Evolutionary conservation across 768 basidiomycete species (phyloP), one percentile per base, ranked within the genome.

Genomic region (Imleria badia): DNA sequence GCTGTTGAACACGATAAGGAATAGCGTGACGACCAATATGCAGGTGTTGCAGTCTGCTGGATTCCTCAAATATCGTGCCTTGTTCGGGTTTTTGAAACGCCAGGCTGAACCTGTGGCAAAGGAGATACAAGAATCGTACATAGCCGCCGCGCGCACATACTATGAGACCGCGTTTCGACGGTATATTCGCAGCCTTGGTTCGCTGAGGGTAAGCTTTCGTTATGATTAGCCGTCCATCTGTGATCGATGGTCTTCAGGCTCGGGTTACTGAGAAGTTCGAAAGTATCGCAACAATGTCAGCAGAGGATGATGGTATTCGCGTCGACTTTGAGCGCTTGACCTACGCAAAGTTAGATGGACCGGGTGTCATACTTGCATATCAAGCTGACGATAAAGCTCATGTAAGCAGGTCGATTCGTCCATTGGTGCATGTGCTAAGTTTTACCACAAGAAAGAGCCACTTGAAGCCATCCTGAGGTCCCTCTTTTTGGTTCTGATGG

Each of bases 151-250:
- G 14, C 84, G 94, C 38, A 81, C 91, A 20, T 99, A 97, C 69
- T 98, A 94, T 55, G 97, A 99, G 73, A 98, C 97, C 20, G 92
- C 89, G 1, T 95, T 98, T 68, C 77, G 97, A 57, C 76, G 97
- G 40, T 99, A 98, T 68, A 80, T 86, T 22, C 79, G 97, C 42
- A 88, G 86, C 65, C 75, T 99, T 44, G 82, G 85, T 34, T 84
- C 78, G 72, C 79, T 98, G 48, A 91, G 89, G 79, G 89, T 89
- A 41, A 45, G 74, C 22, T 58, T 47, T 33, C 19, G 13, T 48
- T 43, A 47, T 48, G 29, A 3, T 40, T 20, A 6, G 20, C 6
- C 5, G 30, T 30, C 22, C 45, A 38, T 38, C 39, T 23, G 1
- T 43, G 20, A 56, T 47, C 44, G 26, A 51, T 35, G 20, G 45